Conservation (phyloP, 176 grass and related monocot genomes). For the Raddia guianensis region DNA sequence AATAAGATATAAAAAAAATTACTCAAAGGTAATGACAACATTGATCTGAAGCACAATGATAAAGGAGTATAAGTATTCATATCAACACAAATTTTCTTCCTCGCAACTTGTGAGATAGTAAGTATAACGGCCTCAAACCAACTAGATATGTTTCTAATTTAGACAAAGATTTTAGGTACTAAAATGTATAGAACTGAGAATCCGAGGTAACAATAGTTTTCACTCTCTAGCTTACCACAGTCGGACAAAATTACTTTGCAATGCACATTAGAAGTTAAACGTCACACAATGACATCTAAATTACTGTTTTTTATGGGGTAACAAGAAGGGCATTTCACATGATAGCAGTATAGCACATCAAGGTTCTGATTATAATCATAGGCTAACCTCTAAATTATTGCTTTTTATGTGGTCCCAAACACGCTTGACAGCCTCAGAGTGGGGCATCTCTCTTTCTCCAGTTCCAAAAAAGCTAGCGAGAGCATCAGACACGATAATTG, state of each 20-base stretch:
- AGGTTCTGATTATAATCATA: conserved; percentile 29
- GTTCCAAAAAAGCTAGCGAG: conserved; percentile 83
- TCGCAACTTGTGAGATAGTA: background rate
- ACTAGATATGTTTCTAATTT: background rate
- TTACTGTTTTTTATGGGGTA: conserved; percentile 88
- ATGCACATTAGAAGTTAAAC: conserved; percentile 11
- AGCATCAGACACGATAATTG: conserved; percentile 70
- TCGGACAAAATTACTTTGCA: conserved; percentile 26
- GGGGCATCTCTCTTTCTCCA: conserved; percentile 79
- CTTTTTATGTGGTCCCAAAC: conserved; percentile 96
- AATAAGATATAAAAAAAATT: conserved; percentile 21
- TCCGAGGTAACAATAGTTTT: background rate
- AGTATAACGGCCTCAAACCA: conserved; percentile 11
- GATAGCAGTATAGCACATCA: conserved; percentile 25
- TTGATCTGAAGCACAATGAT: background rate
- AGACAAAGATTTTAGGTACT: background rate
- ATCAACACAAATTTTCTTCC: conserved; percentile 22
- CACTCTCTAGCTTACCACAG: conserved; percentile 12
- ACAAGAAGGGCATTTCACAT: background rate
- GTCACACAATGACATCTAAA: conserved; percentile 68
- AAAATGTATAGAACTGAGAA: conserved; percentile 7
- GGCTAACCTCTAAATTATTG: conserved; percentile 89
- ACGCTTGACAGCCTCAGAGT: conserved; percentile 71
- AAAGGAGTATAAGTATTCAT: conserved; percentile 1
- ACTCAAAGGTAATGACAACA: conserved; percentile 15